Base-by-base conservation (phyloP, 2,329 filamentous ascomycete genomes). In the Calonectria crousiana region DNA sequence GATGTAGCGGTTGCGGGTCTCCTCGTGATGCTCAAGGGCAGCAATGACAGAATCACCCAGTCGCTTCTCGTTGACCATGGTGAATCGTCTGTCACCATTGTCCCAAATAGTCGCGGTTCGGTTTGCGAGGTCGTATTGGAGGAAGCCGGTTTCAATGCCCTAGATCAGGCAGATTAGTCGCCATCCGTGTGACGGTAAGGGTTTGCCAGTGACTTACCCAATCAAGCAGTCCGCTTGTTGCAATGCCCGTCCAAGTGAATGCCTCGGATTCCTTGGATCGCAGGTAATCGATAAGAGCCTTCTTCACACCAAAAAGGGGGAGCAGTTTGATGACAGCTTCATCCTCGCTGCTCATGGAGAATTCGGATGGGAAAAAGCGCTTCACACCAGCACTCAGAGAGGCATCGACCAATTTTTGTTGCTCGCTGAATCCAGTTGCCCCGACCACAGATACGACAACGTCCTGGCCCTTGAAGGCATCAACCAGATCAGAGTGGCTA, bases 321-420 rank as follows among this genome's bases (percentile, higher is more conserved):
- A 80, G 62, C 6, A 72, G 49, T 47, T 76, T 62, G 1, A 78
- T 52, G 4, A 78, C 73, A 8, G 72, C 60, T 11, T 75, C 71
- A 44, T 78, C 69, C 14, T 84, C 78, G 81, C 82, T 82, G 14
- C 81, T 84, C 38, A 76, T 76, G n/a, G 72, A 77, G 65, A 87
- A 91, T 72, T 91, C 90, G 5, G 87, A 87, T 6, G 89, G 89
- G 30, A 91, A 82, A 81, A 91, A 90, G 28, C 88, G 85, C 76
- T 88, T 85, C 8, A 92, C 89, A 10, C 89, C 88, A 9, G 89
- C 89, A 9, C 84, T 84, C 30, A 89, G 84, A 28, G 89, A 86
- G 1, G 89, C 90, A 67, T 91, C 87, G 52, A 91, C 87, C 74
- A 91, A 81, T 36, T 84, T 84, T 38, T 84, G 82, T 75, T 91